These are phyloP conservation scores for Quercus gilva DNA, from an alignment of 306 rosid genomes.

Conservation along the genomic window DNA sequence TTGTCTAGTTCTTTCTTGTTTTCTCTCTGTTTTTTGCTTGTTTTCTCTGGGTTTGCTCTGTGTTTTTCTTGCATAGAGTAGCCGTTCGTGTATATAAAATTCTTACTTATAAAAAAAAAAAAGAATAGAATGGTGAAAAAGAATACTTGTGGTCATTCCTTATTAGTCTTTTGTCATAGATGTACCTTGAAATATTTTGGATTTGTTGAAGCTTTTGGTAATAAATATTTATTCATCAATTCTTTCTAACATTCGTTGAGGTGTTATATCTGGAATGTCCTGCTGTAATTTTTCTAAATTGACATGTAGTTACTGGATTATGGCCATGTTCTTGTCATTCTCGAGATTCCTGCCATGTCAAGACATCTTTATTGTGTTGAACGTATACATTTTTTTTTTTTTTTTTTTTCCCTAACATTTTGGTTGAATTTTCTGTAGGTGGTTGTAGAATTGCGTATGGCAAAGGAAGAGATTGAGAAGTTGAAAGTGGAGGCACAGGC, in stretches of 20 bases:
- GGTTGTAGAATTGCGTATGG: constrained; percentile 50
- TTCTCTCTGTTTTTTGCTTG: no score
- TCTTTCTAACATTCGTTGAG: background rate
- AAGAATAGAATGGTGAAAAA: no score
- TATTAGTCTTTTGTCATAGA: background rate
- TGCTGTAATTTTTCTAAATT: background rate
- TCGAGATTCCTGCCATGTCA: background rate
- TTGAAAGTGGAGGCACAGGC: constrained; percentile 80
- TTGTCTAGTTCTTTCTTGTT: no score
- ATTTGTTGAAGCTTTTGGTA: background rate
- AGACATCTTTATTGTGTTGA: background rate
- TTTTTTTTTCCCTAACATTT: constrained; percentile 16
- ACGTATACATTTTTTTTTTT: constrained; percentile 4
- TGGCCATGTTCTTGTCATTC: background rate
- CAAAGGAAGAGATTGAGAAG: constrained; percentile 69
- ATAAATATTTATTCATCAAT: background rate
- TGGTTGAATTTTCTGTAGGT: constrained; percentile 38
- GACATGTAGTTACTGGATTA: background rate
- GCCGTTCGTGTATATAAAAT: no score
- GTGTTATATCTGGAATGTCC: background rate
- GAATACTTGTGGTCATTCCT: no score
- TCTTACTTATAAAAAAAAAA: no score
- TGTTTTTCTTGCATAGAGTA: no score
- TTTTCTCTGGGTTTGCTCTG: no score
- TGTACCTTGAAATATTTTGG: background rate